A percentile compares a stretch with the other conserved stretches of the same genome.
These are phyloP conservation scores for Microsporum ferrugineum DNA, from an alignment of 2,329 filamentous ascomycete genomes.

Conservation along the genomic window DNA sequence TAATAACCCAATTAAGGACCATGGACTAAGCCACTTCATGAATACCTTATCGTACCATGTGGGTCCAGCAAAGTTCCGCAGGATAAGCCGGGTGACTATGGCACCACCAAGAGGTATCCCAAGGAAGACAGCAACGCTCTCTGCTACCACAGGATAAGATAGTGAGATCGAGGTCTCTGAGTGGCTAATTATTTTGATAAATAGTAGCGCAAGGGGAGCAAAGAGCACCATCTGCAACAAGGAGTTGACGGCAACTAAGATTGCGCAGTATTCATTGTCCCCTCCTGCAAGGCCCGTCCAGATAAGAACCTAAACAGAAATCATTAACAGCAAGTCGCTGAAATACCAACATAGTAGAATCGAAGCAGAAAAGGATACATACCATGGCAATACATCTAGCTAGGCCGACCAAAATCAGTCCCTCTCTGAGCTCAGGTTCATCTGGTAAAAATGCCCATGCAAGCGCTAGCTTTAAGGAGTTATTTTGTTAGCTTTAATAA, in stretches of 20 bases:
- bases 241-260: conserved; percentile 64
- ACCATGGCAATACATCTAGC: conserved; percentile 86
- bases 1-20: conserved; percentile 68
- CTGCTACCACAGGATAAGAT: conserved; percentile 58
- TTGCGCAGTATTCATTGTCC: conserved; percentile 71
- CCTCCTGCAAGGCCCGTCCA: conserved; percentile 71
- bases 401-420: conserved; percentile 70
- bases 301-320: conserved; percentile 46
- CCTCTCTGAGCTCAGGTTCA: conserved; percentile 43
- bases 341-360: background rate
- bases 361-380: conserved; percentile 13
- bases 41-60: conserved; percentile 59
- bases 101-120: conserved; percentile 74
- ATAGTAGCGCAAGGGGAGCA: conserved; percentile 56
- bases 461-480: conserved; percentile 33
- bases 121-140: conserved; percentile 72
- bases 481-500: background rate
- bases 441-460: conserved; percentile 45
- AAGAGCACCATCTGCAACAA: conserved; percentile 63
- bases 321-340: background rate
- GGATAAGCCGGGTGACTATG: conserved; percentile 56
- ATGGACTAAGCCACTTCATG: conserved; percentile 57
- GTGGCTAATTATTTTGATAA: conserved; percentile 57
- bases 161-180: conserved; percentile 34
- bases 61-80: conserved; percentile 46